Base-by-base conservation (phyloP, 2,329 filamentous ascomycete species). In the Mollisia scopiformis region DNA sequence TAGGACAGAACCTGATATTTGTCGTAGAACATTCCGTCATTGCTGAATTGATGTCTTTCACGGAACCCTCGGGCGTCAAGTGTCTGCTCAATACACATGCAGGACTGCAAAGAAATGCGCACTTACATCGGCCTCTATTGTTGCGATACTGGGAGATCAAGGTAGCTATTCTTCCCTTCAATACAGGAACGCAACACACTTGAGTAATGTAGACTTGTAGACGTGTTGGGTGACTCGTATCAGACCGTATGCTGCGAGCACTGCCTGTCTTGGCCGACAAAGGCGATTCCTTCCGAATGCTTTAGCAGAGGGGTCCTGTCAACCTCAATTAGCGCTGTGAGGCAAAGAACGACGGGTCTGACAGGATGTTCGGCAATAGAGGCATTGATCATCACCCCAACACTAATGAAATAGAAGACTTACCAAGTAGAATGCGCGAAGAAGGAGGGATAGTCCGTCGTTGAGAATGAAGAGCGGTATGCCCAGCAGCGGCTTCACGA, bases 121-220 rank as follows among this genome's bases (percentile, higher is more conserved):
- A 69, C 67, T 69, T 66, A 69, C 65, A 56, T 59, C 47, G 63
- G 55, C 41, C 46, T 54, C 59, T 33, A 39, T 58, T 61, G 51
- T 62, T 59, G 64, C 59, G 57, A 66, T 52, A 3, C 3, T 53
- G 27, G 49, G n/a, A 55, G 37, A 14, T 33, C 51, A 54, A 39
- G 57, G 54, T 13, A 19, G 7, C 30, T 41, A 53, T 57, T 6
- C 51, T 50, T 46, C 51, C 21, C 51, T 43, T 55, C 43, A n/a
- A 57, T 31, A 23, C 28, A 60, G 35, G 41, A 31, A 51, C 25
- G 53, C 55, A 52, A 56, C 55, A 21, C 47, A 28, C 6, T 55
- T 23, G 58, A 58, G 13, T 28, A 41, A 35, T 55, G 53, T 55
- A 28, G 25, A 31, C 11, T 6, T n/a, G n/a, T n/a, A n/a, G n/a